Base-by-base conservation (phyloP, 768 basidiomycete species). In the Lactarius hatsudake region DNA sequence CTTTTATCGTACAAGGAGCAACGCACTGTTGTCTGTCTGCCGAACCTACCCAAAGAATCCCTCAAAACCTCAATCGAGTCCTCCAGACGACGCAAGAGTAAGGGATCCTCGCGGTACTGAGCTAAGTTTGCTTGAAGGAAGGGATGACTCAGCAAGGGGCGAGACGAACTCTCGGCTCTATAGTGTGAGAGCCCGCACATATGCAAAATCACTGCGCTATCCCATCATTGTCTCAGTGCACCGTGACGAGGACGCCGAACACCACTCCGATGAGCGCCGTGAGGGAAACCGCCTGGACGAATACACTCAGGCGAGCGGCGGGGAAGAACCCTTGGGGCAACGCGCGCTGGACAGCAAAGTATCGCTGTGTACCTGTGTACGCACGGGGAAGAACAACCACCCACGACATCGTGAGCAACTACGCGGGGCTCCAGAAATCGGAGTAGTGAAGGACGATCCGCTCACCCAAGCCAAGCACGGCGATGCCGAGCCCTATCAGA, bases 321-420 rank as follows among this genome's bases (percentile, higher is more conserved):
- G 82, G 82, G 61, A 80, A 83, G 36, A 74, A 67, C 2, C 82
- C 81, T 23, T 73, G 71, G 2, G 76, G 71, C 28, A 83, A 71
- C 6, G 80, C 75, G 3, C 68, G 59, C 66, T 83, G 81, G 9
- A 82, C 71, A 36, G 70, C 61, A 66, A 82, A 82, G 70, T 80
- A 83, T 6, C 82, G 77, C 23, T 57, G 61, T 4, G 73, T 71
- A n/a, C 79, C 79, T 80, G 57, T 18, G 5, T 23, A 8, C 1
- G 28, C 5, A 64, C 43, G 32, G 67, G 55, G 23, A 30, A 30
- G 38, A 58, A 42, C n/a, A n/a, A 0, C 3, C 63, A 18, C 10
- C 36, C n/a, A 20, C 20, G 32, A 6, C 18, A 20, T 38, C n/a
- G 17, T 60, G n/a, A 65, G 2, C 10, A 15, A 17, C n/a, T 15